Conservation (phyloP, 441 rosid species). For the Flueggea neowawraea region DNA sequence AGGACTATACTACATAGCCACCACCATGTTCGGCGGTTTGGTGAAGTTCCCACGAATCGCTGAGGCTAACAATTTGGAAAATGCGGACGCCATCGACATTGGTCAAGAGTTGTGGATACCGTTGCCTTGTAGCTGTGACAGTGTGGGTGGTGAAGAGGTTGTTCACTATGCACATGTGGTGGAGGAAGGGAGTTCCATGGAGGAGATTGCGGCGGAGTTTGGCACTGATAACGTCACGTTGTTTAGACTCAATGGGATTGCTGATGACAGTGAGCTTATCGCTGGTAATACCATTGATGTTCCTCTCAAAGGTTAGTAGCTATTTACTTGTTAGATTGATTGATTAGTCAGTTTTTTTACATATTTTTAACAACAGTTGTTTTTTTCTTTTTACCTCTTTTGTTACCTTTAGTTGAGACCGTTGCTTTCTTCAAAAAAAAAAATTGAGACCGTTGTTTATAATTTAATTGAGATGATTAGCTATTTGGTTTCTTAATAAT, state of each 20-base stretch:
- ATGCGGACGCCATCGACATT: constrained; percentile 11
- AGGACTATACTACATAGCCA: constrained; percentile 42
- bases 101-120: constrained; percentile 65
- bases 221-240: constrained; percentile 34
- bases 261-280: constrained; percentile 28
- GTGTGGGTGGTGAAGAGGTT: constrained; percentile 39
- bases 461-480: too few relatives aligned
- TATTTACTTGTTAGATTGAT: neutral
- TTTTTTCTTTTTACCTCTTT: too few relatives aligned
- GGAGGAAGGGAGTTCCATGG: constrained; percentile 40
- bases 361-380: too few relatives aligned
- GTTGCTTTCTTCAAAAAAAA: too few relatives aligned
- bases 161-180: constrained; percentile 77
- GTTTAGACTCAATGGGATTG: constrained; percentile 32
- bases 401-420: too few relatives aligned
- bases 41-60: constrained; percentile 26
- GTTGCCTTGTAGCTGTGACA: constrained; percentile 87
- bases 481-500: too few relatives aligned
- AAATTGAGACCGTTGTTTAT: too few relatives aligned
- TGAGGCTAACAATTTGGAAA: constrained; percentile 26
- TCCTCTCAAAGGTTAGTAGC: constrained; percentile 62
- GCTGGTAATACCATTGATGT: constrained; percentile 65
- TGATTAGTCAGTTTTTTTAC: too few relatives aligned
- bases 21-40: constrained; percentile 38
- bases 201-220: constrained; percentile 43